phyloP scores from a whole-genome alignment of 441 rosid genomes.

The Erodium texanum region DNA sequence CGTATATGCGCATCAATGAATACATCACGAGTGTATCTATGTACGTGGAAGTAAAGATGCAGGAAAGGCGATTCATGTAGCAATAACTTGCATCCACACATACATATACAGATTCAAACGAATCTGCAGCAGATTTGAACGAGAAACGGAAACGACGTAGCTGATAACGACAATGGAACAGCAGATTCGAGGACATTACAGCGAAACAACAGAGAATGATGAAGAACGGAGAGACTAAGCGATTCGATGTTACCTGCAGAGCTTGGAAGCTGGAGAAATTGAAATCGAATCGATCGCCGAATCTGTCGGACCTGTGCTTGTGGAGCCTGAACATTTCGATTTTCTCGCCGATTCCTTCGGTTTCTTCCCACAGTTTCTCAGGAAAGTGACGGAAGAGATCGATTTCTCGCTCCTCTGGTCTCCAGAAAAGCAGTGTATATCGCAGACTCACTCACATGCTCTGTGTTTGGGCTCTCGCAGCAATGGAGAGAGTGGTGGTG shows the following conservation, averaged over 20 bases:
- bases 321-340: slow-evolving; percentile 8
- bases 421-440: neutral
- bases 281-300: slow-evolving; percentile 10
- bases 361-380: neutral
- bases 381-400: slow-evolving; percentile 5
- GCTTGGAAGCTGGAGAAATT: slow-evolving; percentile 10
- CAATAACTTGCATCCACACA: neutral
- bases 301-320: slow-evolving; percentile 8
- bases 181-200: neutral
- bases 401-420: neutral
- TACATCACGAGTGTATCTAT: neutral
- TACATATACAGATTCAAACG: neutral
- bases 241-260: slow-evolving; percentile 1
- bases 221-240: neutral
- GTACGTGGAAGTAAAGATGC: neutral
- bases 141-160: neutral
- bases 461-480: slow-evolving; percentile 2
- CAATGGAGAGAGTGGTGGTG: slow-evolving; percentile 1
- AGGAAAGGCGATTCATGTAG: neutral
- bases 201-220: neutral
- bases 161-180: slow-evolving; percentile 4
- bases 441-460: neutral
- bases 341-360: neutral
- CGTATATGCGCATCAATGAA: neutral
- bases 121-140: slow-evolving; percentile 4